Evolutionary conservation across 108 stramenopile genomes (phyloP), one percentile per base, ranked within the genome.

Genomic region (Nannochloropsis gaditana): DNA sequence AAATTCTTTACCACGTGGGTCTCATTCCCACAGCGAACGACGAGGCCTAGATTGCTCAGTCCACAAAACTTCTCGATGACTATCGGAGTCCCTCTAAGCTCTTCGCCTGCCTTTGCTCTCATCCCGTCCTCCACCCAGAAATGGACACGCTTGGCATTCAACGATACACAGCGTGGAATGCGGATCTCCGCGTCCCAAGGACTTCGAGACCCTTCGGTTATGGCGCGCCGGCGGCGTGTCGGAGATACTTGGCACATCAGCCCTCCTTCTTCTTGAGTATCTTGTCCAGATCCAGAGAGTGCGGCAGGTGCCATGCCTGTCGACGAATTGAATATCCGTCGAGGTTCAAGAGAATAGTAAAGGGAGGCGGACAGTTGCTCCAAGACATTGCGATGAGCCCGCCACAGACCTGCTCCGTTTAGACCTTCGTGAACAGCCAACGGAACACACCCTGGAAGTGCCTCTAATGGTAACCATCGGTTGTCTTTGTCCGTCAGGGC

Each of bases 181-280:
- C 59, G 59, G 8, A n/a, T n/a, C 59, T 73, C 59, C 19, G 59
- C 59, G n/a, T 73, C 59, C 59, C 59, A 73, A 73, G 59, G 59
- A 73, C 8, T 73, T n/a, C 3, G 4, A n/a, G 59, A n/a, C 59
- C 6, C 19, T 2, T 73, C 59, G 59, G 19, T 73, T n/a, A 73
- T 73, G 15, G n/a, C n/a, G 19, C 59, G 59, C 19, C 59, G 59
- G 59, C 59, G 59, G 19, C 59, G 59, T n/a, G 59, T n/a, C 19
- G 59, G 59, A n/a, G 59, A 73, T n/a, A n/a, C 19, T 4, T 73
- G 59, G 19, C 15, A n/a, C 59, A 73, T 73, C 1, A 73, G 59
- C 4, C 19, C 2, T 73, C n/a, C 19, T 73, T 2, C 59, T 6
- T 6, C 59, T 73, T 73, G 3, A n/a, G 15, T n/a, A 15, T 6